Conservation (phyloP, 2,329 filamentous ascomycete species). For the Fusarium sp. region DNA sequence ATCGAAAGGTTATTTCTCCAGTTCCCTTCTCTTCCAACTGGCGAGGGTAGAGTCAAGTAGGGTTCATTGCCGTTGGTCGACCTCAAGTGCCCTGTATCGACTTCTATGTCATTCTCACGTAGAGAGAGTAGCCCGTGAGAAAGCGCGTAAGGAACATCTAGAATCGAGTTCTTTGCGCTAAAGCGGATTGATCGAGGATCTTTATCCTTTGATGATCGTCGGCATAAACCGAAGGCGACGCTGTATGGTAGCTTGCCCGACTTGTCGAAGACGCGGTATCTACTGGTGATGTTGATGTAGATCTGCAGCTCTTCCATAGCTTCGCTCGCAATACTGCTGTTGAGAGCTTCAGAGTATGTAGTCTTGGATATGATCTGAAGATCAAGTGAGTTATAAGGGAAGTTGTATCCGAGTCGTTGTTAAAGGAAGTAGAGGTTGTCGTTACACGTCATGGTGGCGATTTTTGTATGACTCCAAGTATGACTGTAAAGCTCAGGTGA, state of each 20-base stretch:
- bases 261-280: not conserved
- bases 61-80: not conserved
- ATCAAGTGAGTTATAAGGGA: no score
- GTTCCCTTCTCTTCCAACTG: not conserved
- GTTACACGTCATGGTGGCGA: not conserved
- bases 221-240: not conserved
- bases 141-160: not conserved
- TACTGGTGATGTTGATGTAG: not conserved
- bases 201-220: not conserved
- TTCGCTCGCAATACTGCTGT: fast-evolving
- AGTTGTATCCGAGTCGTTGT: no score
- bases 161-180: not conserved
- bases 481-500: not conserved
- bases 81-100: not conserved
- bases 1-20: not conserved
- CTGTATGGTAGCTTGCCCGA: not conserved
- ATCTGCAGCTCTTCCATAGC: not conserved
- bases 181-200: not conserved
- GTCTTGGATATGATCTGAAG: not conserved
- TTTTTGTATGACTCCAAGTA: not conserved
- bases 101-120: not conserved
- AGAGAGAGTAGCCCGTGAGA: not conserved
- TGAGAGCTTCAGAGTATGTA: fast-evolving
- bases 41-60: not conserved
- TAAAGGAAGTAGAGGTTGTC: fast-evolving